Base-by-base conservation (phyloP, 306 rosid species). In the Quillaja saponaria region DNA sequence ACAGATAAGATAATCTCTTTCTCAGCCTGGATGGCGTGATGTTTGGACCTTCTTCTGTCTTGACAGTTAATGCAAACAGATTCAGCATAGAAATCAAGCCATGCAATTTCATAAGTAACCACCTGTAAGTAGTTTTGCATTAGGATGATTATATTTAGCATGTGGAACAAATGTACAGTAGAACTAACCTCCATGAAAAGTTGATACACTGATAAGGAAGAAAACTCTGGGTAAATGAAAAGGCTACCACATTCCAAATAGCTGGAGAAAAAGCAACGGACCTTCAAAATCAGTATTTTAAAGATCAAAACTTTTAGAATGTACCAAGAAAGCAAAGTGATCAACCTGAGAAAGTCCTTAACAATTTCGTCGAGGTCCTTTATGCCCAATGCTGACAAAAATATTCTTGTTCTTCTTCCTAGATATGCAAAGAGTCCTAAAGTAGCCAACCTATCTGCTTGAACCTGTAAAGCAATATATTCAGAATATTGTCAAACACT, bases 201-300 rank as follows among this genome's bases (percentile, higher is more conserved):
- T 73, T 84, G 90, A 74, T 82, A 84, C 61, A 62, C 68, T 31
- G 72, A 48, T 44, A 80, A 47, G 46, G 73, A 72, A 63, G 86
- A 71, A 70, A 87, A 76, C 55, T 84, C 81, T 0, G 85, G 86
- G 63, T 70, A 80, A 53, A 84, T 65, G 76, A 84, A 82, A 77
- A 84, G 75, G 82, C 68, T 75, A 52, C 95, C 90, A 17, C 86
- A 84, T 69, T 87, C 95, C 81, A 82, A 74, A 78, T 87, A 82
- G 80, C 90, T 84, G 80, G 71, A 82, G 51, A 48, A 51, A 72
- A 78, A 66, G 70, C 63, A 75, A 19, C 21, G 13, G 69, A 37
- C 17, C 55, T 49, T 49, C 41, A 39, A 52, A 40, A 55, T 66
- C 64, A 44, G 15, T 48, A 61, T 28, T 49, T 49, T 15, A 38